Percentiles rank a stretch among this genome's conserved stretches.
These are phyloP conservation scores for Hypoxylon sp. DNA, from an alignment of 2,329 filamentous ascomycete species.

Conservation along the genomic window DNA sequence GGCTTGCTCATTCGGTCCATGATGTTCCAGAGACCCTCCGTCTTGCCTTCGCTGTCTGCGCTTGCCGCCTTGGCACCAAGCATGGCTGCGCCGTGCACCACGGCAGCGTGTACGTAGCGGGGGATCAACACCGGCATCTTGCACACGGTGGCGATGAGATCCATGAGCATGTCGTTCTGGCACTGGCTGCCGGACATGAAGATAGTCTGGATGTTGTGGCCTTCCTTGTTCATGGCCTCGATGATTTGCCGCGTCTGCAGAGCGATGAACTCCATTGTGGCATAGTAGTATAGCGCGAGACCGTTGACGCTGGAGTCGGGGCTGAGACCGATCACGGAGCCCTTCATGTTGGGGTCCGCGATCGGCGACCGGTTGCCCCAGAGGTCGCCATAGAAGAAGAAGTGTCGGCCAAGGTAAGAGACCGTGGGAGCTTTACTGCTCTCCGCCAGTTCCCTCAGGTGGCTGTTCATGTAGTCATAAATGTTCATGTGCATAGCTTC, in stretches of 20 bases:
- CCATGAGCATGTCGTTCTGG: conserved; percentile 93
- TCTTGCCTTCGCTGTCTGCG: conserved; percentile 76
- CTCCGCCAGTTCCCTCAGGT: conserved; percentile 78
- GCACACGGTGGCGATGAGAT: conserved; percentile 88
- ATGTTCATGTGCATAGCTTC: conserved; percentile 87
- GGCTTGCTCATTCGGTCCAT: conserved; percentile 99
- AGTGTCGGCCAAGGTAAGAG: conserved; percentile 87
- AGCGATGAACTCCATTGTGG: conserved; percentile 97
- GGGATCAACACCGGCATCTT: conserved; percentile 93
- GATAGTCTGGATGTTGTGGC: conserved; percentile 88
- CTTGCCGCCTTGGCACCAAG: conserved; percentile 96
- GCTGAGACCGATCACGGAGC: conserved; percentile 84
- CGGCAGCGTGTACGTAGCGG: conserved; percentile 91
- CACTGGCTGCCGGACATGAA: conserved; percentile 99
- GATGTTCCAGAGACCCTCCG: conserved; percentile 91
- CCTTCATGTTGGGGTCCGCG: conserved; percentile 92
- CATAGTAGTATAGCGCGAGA: conserved; percentile 92
- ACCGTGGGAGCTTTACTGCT: conserved; percentile 76
- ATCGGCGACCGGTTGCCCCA: conserved; percentile 97
- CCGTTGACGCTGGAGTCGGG: conserved; percentile 88
- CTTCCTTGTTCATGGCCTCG: conserved; percentile 88
- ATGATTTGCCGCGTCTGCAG: conserved; percentile 97
- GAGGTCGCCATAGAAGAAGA: conserved; percentile 98
- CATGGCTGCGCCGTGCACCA: conserved; percentile 98
- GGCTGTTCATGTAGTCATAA: conserved; percentile 93